These are phyloP conservation scores for Chalciporus chontae DNA, from an alignment of 768 basidiomycete genomes.

Conservation along the genomic window DNA sequence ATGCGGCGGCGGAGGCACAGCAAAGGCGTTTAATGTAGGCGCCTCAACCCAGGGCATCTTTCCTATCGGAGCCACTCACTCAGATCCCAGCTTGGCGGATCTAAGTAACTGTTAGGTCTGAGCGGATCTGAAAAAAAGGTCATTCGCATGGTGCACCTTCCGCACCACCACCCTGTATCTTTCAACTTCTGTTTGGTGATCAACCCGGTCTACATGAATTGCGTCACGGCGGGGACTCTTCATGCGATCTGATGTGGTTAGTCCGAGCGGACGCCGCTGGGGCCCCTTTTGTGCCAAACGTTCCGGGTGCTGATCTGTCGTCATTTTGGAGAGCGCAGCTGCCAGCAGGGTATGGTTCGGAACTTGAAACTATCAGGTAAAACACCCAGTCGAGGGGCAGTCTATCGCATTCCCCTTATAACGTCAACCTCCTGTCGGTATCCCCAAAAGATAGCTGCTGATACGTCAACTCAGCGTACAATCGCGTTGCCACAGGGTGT, in stretches of 20 bases:
- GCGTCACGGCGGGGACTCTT: neutral
- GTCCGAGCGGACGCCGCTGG: neutral
- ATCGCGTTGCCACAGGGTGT: conserved; percentile 16
- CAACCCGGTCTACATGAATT: neutral
- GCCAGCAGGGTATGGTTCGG: conserved; percentile 1
- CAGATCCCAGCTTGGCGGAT: neutral
- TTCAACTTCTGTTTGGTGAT: neutral
- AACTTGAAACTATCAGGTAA: conserved; percentile 2
- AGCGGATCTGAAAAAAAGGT: neutral
- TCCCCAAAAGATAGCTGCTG: conserved; percentile 3
- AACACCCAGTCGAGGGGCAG: neutral
- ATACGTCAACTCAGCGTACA: conserved; percentile 1
- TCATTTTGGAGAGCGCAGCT: neutral
- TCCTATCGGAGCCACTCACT: neutral
- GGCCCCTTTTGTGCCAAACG: neutral
- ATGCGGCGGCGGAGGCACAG: neutral
- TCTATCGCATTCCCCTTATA: conserved; percentile 3
- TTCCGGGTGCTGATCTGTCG: neutral
- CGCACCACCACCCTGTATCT: neutral
- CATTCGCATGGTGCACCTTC: neutral
- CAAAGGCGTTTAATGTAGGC: neutral
- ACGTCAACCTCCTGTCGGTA: neutral
- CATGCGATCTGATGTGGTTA: neutral
- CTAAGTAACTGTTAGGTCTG: neutral
- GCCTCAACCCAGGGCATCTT: neutral